Conservation (phyloP, 176 grass and related monocot species). For the Aegilops bicornis region DNA sequence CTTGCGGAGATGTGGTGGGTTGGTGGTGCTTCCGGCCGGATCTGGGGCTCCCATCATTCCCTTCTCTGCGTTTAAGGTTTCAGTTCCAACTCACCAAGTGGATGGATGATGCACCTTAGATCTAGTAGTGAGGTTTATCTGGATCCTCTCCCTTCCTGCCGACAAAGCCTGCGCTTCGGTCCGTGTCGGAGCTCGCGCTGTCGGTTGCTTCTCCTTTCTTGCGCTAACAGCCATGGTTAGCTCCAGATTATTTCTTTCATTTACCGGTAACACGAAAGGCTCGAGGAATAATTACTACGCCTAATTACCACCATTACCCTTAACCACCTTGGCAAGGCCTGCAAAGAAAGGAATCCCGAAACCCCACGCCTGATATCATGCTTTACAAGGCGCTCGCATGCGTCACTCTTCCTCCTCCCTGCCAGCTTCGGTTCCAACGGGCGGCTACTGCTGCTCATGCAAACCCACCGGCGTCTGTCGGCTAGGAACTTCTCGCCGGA, state of each 20-base stretch:
- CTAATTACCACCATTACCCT: not conserved
- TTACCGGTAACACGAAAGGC: too few relatives aligned
- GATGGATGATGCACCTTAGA: too few relatives aligned
- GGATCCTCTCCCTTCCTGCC: not conserved
- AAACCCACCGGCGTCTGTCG: too few relatives aligned
- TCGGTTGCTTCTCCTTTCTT: not conserved
- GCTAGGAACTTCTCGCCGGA: not conserved
- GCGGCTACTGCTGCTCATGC: slow-evolving; percentile 6
- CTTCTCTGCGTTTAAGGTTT: slow-evolving; percentile 19
- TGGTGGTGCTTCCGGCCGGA: slow-evolving; percentile 2
- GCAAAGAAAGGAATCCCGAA: slow-evolving; percentile 19
- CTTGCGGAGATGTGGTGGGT: slow-evolving; percentile 26
- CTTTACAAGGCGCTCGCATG: not conserved
- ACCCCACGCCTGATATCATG: slow-evolving; percentile 28
- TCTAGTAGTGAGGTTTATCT: not conserved
- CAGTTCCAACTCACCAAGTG: not conserved
- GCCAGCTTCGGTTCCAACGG: slow-evolving; percentile 25
- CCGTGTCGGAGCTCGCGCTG: not conserved
- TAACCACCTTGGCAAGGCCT: slow-evolving; percentile 18
- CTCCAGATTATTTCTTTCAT: not conserved
- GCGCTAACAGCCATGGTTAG: slow-evolving; percentile 7
- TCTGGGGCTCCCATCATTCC: slow-evolving; percentile 13
- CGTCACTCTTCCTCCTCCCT: slow-evolving; percentile 31
- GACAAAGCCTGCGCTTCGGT: slow-evolving; percentile 12
- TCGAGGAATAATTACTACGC: too few relatives aligned